Base-by-base conservation (phyloP, 208 protist genomes). In the Polymyxa betae region DNA sequence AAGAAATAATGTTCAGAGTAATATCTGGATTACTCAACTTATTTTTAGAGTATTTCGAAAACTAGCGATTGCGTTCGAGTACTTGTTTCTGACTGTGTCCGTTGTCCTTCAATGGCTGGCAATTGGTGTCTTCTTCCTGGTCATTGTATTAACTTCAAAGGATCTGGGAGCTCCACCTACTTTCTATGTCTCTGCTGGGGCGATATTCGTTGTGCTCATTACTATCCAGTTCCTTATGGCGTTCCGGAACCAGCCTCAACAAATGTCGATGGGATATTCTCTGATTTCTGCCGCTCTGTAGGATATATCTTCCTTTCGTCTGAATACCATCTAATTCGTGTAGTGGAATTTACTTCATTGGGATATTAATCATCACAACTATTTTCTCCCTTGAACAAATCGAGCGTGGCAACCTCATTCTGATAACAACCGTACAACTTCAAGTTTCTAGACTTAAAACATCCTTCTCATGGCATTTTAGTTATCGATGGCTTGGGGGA, bases 221-320 rank as follows among this genome's bases (percentile, higher is more conserved):
- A 43, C 72, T 20, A 35, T 82, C 72, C 72, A 82, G 72, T 82
- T 82, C 72, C 72, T 82, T 5, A 82, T 82, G 72, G 72, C 72
- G 5, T 82, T 82, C 40, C 72, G n/a, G 72, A 82, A 82, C 72
- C 35, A 35, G 35, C 72, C 72, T 82, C 72, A 35, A n/a, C 16
- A 43, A 12, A 5, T 43, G 16, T 5, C 72, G 16, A 20, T n/a
- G 35, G 72, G 16, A 5, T 43, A 35, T 82, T 20, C 5, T 82
- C 72, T 43, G 10, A 43, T 45, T 40, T 82, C 72, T 5, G 35
- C 16, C 35, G 35, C 12, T 5, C 72, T 82, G 72, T 82, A 35
- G n/a, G 5, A 45, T 20, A 43, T 35, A 16, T n/a, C 72, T 82
- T 82, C 72, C 40, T 20, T 20, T n/a, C 72, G n/a, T 82, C 49